These are phyloP conservation scores for Cyberlindnera euphorbiae DNA, from an alignment of 805 yeast species.

Conservation along the genomic window DNA sequence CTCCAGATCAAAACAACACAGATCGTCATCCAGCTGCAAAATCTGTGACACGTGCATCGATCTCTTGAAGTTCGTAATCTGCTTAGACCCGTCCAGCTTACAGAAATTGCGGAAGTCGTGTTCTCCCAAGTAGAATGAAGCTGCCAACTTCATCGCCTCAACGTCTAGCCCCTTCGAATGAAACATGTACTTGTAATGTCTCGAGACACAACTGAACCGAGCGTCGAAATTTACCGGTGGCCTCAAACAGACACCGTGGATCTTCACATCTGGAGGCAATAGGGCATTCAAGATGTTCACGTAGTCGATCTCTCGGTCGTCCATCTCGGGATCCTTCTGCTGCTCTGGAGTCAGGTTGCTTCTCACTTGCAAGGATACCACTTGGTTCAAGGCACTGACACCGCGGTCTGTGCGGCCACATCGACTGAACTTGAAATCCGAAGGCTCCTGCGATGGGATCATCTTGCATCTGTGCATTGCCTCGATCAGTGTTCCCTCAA, in stretches of 20 bases:
- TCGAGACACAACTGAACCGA: constrained; percentile 77
- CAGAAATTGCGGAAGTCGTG: constrained; percentile 95
- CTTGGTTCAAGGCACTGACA: constrained; percentile 97
- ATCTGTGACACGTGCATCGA: constrained; percentile 52
- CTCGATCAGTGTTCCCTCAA: constrained; percentile 69
- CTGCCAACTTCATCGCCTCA: constrained; percentile 65
- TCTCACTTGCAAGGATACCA: constrained; percentile 72
- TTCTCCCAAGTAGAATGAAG: constrained; percentile 56
- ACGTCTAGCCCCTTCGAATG: constrained; percentile 50
- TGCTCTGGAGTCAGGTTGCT: constrained; percentile 62
- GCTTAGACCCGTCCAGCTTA: constrained; percentile 91
- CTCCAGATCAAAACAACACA: constrained; percentile 66
- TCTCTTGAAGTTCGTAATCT: constrained; percentile 74
- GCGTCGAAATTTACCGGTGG: constrained; percentile 88
- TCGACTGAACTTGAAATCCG: constrained; percentile 69
- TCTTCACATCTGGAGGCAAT: constrained; percentile 74
- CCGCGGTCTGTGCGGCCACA: constrained; percentile 96
- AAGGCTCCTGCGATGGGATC: constrained; percentile 55
- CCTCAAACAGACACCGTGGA: constrained; percentile 77
- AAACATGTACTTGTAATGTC: constrained; percentile 87
- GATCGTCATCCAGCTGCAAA: constrained; percentile 28
- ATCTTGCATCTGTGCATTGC: constrained; percentile 67
- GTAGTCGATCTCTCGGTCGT: constrained; percentile 70
- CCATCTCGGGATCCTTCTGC: constrained; percentile 51
- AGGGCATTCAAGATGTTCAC: constrained; percentile 67